phyloP scores from a whole-genome alignment of 495 filamentous ascomycete species.

The Geopyxis carbonaria region DNA sequence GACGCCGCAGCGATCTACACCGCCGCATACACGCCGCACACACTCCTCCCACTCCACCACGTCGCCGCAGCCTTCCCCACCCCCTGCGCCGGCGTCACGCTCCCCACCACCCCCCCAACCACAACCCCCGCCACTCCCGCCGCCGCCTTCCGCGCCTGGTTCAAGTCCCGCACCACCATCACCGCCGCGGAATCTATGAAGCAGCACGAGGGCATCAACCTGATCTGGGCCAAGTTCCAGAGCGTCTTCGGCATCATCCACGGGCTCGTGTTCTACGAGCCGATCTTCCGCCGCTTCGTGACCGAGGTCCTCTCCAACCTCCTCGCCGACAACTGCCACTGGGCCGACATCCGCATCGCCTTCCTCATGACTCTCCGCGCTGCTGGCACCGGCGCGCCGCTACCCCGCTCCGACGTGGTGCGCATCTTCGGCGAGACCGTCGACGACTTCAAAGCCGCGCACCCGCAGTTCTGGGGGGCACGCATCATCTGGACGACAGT shows the following conservation, averaged over 20 bases:
- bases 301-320: slow-evolving; percentile 47
- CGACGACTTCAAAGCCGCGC: slow-evolving; percentile 50
- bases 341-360: slow-evolving; percentile 44
- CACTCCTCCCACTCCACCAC: slow-evolving; percentile 39
- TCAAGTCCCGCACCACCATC: slow-evolving; percentile 55
- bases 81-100: slow-evolving; percentile 26
- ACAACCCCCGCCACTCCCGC: slow-evolving; percentile 31
- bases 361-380: slow-evolving; percentile 19
- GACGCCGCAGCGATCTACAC: slow-evolving; percentile 40
- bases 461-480: slow-evolving; percentile 59
- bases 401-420: slow-evolving; percentile 41
- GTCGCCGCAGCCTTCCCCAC: slow-evolving; percentile 56
- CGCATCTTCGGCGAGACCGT: slow-evolving; percentile 60
- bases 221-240: slow-evolving; percentile 63
- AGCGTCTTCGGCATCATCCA: slow-evolving; percentile 51
- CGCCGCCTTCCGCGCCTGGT: slow-evolving; percentile 57
- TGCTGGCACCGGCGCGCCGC: slow-evolving; percentile 10
- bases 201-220: slow-evolving; percentile 63
- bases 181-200: slow-evolving; percentile 52
- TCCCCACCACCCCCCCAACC: slow-evolving; percentile 45
- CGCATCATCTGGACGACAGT: slow-evolving; percentile 76
- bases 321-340: slow-evolving; percentile 59
- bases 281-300: slow-evolving; percentile 60
- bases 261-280: slow-evolving; percentile 72
- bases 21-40: slow-evolving; percentile 37